phyloP scores from a whole-genome alignment of 257 asterid species.

The Jacaranda copaia region DNA sequence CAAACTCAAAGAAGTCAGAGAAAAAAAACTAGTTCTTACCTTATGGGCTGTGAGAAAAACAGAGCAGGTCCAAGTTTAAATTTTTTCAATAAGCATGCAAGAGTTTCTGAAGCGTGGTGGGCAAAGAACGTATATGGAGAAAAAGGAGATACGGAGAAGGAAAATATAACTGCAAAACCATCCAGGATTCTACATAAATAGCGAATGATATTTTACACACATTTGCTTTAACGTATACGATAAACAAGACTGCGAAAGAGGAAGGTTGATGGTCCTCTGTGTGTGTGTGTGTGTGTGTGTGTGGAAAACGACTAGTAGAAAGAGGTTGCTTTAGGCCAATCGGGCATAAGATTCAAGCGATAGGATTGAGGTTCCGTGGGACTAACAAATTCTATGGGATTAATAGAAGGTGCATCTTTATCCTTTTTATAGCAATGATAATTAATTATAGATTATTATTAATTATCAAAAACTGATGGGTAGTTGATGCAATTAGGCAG shows the following conservation, averaged over 20 bases:
- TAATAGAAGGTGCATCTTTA: too few species aligned
- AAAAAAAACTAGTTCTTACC: slow-evolving; percentile 33
- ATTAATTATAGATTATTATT: too few species aligned
- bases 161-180: slow-evolving; percentile 26
- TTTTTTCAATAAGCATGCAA: slow-evolving; percentile 26
- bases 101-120: slow-evolving; percentile 36
- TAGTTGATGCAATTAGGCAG: too few species aligned
- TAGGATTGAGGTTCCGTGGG: too few species aligned
- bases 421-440: too few species aligned
- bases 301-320: slow-evolving; percentile 11
- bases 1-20: not conserved
- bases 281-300: too few species aligned
- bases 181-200: not conserved
- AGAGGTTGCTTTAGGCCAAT: slow-evolving; percentile 32
- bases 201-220: not conserved
- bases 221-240: slow-evolving; percentile 32
- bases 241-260: slow-evolving; percentile 30
- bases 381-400: too few species aligned
- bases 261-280: slow-evolving; percentile 19
- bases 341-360: too few species aligned
- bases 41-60: slow-evolving; percentile 20
- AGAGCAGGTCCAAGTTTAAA: slow-evolving; percentile 2
- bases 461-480: too few species aligned
- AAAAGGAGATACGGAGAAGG: slow-evolving; percentile 2
- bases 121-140: not conserved